Percentiles rank a stretch among this genome's conserved stretches.
Conservation (phyloP, 1,284 basidiomycete species). For the Athelia psychrophila region DNA sequence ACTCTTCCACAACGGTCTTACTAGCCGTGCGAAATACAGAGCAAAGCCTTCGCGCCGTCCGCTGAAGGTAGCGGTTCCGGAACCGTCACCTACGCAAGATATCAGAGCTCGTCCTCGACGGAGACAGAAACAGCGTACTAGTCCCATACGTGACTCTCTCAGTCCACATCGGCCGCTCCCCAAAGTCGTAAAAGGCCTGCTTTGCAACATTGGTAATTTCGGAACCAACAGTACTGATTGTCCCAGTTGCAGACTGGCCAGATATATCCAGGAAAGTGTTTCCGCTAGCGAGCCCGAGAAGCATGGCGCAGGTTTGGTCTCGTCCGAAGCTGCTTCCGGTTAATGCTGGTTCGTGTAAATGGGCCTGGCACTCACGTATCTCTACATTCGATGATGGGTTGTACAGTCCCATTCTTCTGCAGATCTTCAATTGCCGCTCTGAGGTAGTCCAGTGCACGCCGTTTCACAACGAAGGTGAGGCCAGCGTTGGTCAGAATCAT, state of each 20-base stretch:
- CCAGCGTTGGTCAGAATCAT: constrained; percentile 87
- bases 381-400: constrained; percentile 70
- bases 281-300: constrained; percentile 77
- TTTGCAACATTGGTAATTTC: constrained; percentile 71
- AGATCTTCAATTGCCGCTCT: constrained; percentile 72
- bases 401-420: constrained; percentile 62
- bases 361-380: constrained; percentile 48
- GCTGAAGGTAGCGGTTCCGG: constrained; percentile 79
- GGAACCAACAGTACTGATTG: constrained; percentile 48
- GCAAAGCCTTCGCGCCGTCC: constrained; percentile 89
- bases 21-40: constrained; percentile 81
- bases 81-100: constrained; percentile 51
- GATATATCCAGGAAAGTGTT: constrained; percentile 67
- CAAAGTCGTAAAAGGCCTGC: constrained; percentile 81
- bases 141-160: constrained; percentile 72
- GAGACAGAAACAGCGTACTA: constrained; percentile 29
- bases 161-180: constrained; percentile 77
- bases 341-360: constrained; percentile 3
- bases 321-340: constrained; percentile 68
- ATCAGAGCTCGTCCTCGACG: constrained; percentile 3
- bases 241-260: constrained; percentile 45
- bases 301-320: constrained; percentile 89
- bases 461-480: constrained; percentile 79
- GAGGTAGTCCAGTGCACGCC: constrained; percentile 82
- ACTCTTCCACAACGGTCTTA: constrained; percentile 86